Conservation (phyloP, 306 rosid genomes). For the Inga leiocalycina region DNA sequence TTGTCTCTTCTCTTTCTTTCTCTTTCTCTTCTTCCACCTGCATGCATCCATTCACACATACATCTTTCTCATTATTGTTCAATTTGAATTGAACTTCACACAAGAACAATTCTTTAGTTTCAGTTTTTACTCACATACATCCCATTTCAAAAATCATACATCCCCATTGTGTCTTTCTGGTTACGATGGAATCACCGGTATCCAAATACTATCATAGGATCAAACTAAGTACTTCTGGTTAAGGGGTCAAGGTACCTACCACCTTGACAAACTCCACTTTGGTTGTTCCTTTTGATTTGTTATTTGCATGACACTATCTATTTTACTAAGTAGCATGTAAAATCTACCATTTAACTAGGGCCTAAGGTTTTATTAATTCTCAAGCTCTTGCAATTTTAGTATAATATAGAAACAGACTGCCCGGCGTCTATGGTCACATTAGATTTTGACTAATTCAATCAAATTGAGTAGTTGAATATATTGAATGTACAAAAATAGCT, state of each 20-base stretch:
- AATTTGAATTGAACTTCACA: neutral
- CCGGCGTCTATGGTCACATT: neutral
- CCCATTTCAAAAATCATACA: neutral
- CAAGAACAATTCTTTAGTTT: neutral
- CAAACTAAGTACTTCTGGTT: no score
- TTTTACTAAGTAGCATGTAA: neutral
- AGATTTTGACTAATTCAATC: no score
- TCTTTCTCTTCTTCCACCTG: constrained; percentile 69
- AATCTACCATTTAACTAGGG: neutral
- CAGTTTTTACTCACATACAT: neutral
- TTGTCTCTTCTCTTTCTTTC: constrained; percentile 53
- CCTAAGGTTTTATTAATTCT: neutral
- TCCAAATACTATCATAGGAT: no score
- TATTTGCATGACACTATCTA: neutral
- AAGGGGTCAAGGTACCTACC: no score
- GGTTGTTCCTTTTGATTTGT: neutral
- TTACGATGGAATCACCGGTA: no score
- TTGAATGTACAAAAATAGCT: no score
- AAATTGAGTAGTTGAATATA: no score
- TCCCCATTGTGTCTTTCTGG: no score
- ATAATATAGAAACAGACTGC: neutral
- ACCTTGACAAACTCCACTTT: no score
- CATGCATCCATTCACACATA: constrained; percentile 9
- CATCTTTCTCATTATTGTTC: neutral
- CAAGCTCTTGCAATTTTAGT: neutral